Evolutionary conservation across 768 basidiomycete species (phyloP), one percentile per base, ranked within the genome.

Genomic region (Trametes coccinea): DNA sequence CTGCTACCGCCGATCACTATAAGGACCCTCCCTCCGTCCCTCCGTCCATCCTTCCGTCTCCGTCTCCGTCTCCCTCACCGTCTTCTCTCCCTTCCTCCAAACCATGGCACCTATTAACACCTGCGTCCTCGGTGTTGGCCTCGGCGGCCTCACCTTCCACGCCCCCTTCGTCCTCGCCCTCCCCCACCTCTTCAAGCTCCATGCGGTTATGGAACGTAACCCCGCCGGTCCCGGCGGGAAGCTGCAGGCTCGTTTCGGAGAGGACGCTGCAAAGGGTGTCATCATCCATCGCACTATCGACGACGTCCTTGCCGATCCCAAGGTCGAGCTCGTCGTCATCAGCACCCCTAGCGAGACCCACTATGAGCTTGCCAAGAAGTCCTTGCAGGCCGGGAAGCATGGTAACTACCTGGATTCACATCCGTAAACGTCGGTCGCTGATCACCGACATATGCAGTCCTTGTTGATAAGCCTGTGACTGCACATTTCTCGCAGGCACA

Each of bases 391-490:
- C 0, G 89, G 88, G 7, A 91, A 92, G 71, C 87, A 92, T 69
- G 88, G 88, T 88, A 70, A 17, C 76, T 62, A 22, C 4, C n/a
- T 11, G 14, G 27, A 2, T 2, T 16, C 30, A 13, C 5, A 30
- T 30, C 10, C 4, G 16, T 56, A 56, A 14, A 53, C n/a, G 27
- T 55, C 31, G 29, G 10, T 48, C 41, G 22, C 49, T 50, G 14
- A 57, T 17, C n/a, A 47, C 11, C 29, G 5, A 47, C 44, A 34
- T 44, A 29, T 33, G 27, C 54, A 89, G 90, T 90, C 16, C 84
- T 92, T 43, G 86, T 92, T 40, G 91, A 92, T 69, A 93, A 93
- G 70, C 91, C 91, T 4, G 80, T 91, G 16, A 85, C 88, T 2
- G 79, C 89, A 3, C 86, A 84, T 1, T 75, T 74, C 1, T 72